A percentile compares a stretch with the other conserved stretches of the same genome.
Conservation (phyloP, 169 alveolate species). For the Blepharisma undulans region DNA sequence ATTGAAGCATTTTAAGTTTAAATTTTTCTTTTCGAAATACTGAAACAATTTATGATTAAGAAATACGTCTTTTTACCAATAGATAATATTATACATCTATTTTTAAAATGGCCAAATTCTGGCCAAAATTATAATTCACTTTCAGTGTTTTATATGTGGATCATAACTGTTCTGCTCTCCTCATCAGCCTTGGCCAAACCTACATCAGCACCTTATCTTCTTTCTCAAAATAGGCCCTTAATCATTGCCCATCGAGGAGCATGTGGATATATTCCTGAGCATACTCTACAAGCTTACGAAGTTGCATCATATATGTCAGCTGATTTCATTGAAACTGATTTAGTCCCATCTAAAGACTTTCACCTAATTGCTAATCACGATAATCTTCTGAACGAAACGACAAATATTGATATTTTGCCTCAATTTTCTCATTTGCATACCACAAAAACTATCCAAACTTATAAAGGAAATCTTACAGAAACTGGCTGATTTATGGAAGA, state of each 20-base stretch:
- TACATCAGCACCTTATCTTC: not conserved
- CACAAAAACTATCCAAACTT: constrained; percentile 27
- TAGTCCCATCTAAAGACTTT: constrained; percentile 72
- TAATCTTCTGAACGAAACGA: constrained; percentile 67
- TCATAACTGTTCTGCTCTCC: not conserved
- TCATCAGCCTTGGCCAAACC: not conserved
- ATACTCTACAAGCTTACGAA: constrained; percentile 61
- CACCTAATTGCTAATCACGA: constrained; percentile 66
- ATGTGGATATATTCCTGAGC: constrained; percentile 71
- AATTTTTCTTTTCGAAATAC: no score
- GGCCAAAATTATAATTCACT: not conserved
- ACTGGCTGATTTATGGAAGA: constrained; percentile 69
- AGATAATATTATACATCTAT: not conserved
- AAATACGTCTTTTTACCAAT: no score
- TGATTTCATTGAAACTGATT: constrained; percentile 74
- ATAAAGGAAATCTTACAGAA: constrained; percentile 24
- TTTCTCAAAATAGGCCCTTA: constrained; percentile 39
- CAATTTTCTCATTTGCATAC: constrained; percentile 47
- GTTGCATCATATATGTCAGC: constrained; percentile 66
- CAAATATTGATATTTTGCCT: constrained; percentile 56
- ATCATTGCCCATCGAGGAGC: constrained; percentile 80
- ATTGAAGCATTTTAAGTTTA: no score
- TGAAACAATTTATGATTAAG: no score
- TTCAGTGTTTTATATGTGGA: not conserved
- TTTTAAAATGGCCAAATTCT: not conserved